Evolutionary conservation across 768 basidiomycete species (phyloP).

Genomic region (Lactarius pseudohatsudake): DNA sequence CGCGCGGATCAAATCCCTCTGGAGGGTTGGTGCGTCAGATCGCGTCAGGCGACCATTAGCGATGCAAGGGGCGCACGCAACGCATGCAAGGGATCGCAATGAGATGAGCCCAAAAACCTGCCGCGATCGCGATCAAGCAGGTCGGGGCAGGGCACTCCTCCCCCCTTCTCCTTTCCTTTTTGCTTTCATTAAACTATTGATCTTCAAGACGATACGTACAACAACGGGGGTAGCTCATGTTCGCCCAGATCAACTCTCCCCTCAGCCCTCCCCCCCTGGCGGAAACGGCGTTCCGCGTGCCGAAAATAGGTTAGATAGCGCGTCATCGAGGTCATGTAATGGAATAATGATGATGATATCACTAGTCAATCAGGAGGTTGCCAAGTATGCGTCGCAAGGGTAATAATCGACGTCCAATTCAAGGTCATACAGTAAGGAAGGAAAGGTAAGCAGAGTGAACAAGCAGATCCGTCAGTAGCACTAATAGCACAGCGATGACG

Average conservation of each 20-base stretch:
- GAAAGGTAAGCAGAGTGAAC: neutral
- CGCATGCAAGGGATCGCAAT: neutral
- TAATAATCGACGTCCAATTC: conserved; percentile 21
- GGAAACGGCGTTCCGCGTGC: conserved; percentile 15
- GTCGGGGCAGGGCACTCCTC: neutral
- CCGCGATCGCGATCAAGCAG: neutral
- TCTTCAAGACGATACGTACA: conserved; percentile 20
- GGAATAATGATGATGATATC: conserved; percentile 9
- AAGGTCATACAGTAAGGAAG: conserved; percentile 3
- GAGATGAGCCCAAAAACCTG: conserved; percentile 4
- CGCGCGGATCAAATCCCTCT: neutral
- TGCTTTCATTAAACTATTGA: conserved; percentile 6
- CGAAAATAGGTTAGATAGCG: conserved; percentile 19
- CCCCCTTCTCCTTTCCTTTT: neutral
- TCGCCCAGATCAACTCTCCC: neutral
- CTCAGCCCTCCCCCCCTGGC: conserved; percentile 8
- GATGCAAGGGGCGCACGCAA: neutral
- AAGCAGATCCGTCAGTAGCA: conserved; percentile 19
- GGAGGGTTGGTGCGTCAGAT: neutral
- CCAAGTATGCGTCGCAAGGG: conserved; percentile 6
- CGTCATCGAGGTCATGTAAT: conserved; percentile 13
- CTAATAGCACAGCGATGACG: conserved; percentile 23
- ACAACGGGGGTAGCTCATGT: neutral
- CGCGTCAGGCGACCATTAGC: neutral
- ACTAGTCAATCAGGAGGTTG: conserved; percentile 7